Conservation (phyloP, 78 protist genomes). For the Pigoraptor vietnamica region DNA sequence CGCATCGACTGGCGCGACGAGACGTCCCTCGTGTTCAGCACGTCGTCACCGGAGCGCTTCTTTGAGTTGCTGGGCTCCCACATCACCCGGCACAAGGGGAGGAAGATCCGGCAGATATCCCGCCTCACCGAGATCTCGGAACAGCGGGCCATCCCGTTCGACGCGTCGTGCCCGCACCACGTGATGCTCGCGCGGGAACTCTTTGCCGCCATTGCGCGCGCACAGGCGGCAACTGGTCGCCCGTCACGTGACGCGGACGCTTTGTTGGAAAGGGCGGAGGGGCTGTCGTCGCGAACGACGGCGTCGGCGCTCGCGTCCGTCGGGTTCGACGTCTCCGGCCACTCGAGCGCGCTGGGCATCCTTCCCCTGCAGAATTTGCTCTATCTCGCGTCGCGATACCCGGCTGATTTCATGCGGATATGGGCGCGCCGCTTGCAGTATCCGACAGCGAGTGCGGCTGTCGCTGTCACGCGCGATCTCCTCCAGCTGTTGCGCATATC, state of each 20-base stretch:
- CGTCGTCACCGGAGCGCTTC: neutral
- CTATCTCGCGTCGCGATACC: neutral
- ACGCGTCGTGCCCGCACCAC: neutral
- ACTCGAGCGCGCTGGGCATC: neutral
- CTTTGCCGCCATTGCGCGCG: neutral
- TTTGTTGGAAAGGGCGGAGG: too few relatives aligned
- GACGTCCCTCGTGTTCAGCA: neutral
- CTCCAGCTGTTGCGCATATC: neutral
- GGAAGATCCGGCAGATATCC: neutral
- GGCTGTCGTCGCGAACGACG: neutral
- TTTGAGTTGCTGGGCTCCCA: neutral
- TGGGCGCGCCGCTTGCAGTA: neutral
- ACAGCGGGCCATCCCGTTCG: neutral
- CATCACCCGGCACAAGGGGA: neutral
- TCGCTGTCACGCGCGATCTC: neutral
- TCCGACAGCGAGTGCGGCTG: neutral
- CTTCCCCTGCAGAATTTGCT: neutral
- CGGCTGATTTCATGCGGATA: neutral
- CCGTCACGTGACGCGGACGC: too few relatives aligned
- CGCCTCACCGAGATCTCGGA: neutral
- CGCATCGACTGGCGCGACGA: neutral
- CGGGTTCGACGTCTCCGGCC: neutral
- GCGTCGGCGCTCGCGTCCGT: neutral
- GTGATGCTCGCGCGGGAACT: neutral
- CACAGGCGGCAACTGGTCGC: neutral